Evolutionary conservation across 441 rosid genomes (phyloP).

Genomic region (Breynia disticha): DNA sequence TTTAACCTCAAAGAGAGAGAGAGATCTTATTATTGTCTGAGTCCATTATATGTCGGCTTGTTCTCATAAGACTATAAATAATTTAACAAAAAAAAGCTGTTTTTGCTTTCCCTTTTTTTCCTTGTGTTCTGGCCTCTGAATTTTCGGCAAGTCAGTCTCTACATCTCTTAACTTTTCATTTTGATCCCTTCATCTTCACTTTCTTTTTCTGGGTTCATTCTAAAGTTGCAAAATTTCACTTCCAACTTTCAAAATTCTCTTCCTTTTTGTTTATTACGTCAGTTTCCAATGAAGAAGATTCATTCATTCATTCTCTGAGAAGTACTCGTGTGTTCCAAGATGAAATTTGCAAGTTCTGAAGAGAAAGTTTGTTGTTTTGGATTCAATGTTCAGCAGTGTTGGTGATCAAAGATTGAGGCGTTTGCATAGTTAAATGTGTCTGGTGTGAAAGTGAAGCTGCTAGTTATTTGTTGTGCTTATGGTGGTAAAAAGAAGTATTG

Average conservation of each 20-base stretch:
- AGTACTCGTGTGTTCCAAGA: slow-evolving; percentile 2
- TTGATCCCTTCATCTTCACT: slow-evolving; percentile 19
- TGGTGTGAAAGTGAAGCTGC: slow-evolving; percentile 5
- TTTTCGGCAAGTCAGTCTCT: slow-evolving; percentile 62
- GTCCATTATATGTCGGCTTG: slow-evolving; percentile 71
- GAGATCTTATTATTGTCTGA: slow-evolving; percentile 23
- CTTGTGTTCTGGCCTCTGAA: slow-evolving; percentile 42
- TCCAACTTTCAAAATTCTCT: background rate
- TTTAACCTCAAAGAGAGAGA: background rate
- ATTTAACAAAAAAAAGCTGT: slow-evolving; percentile 27
- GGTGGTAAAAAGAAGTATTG: slow-evolving; percentile 17
- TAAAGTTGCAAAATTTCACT: background rate
- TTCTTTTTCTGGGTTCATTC: background rate
- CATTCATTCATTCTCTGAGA: slow-evolving; percentile 1
- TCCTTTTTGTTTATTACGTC: background rate
- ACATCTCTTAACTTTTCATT: slow-evolving; percentile 10
- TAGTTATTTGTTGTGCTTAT: slow-evolving; percentile 17
- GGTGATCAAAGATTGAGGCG: background rate
- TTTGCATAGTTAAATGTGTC: no score
- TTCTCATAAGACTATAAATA: slow-evolving; percentile 19
- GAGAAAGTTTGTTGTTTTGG: slow-evolving; percentile 8
- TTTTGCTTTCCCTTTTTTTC: slow-evolving; percentile 34
- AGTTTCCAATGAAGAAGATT: slow-evolving; percentile 10
- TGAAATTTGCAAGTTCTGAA: slow-evolving; percentile 8
- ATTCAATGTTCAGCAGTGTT: slow-evolving; percentile 6